phyloP scores from a whole-genome alignment of 257 asterid species.

The Catharanthus roseus region DNA sequence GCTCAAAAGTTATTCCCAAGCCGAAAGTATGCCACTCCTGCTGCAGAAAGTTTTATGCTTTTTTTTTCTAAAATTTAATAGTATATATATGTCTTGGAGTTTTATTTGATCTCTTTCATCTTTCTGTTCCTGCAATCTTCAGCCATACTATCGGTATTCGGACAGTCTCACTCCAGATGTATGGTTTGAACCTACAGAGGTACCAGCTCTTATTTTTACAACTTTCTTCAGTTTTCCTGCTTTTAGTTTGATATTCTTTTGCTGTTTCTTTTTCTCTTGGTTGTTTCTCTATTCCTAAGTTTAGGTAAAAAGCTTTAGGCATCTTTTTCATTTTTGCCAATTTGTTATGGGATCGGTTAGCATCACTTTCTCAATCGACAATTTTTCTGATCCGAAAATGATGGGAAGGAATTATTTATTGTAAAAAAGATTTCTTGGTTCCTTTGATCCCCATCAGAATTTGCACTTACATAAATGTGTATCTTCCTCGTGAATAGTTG shows the following conservation, averaged over 20 bases:
- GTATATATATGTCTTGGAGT: conserved; percentile 2
- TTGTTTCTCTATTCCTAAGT: not conserved
- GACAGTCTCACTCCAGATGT: conserved; percentile 83
- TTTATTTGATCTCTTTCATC: not conserved
- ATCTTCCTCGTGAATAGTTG: not conserved
- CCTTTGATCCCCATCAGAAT: not conserved
- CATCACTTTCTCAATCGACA: not conserved
- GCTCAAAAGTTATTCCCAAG: conserved; percentile 67
- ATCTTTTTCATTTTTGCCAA: conserved; percentile 7
- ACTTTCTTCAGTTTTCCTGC: not conserved
- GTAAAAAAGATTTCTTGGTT: too few relatives aligned
- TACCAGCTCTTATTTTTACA: conserved; percentile 25
- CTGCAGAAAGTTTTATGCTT: not conserved
- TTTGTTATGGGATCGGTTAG: not conserved
- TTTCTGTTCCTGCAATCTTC: conserved; percentile 22
- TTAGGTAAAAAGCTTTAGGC: not conserved
- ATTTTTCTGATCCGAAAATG: not conserved
- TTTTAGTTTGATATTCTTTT: not conserved
- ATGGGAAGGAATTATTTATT: not conserved
- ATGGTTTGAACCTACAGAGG: conserved; percentile 98
- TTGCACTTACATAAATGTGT: not conserved
- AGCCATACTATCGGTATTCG: conserved; percentile 80
- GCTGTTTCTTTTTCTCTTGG: not conserved
- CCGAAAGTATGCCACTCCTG: conserved; percentile 59
- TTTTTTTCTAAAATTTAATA: not conserved